phyloP scores from a whole-genome alignment of 257 asterid species.

The Solanum etuberosum region DNA sequence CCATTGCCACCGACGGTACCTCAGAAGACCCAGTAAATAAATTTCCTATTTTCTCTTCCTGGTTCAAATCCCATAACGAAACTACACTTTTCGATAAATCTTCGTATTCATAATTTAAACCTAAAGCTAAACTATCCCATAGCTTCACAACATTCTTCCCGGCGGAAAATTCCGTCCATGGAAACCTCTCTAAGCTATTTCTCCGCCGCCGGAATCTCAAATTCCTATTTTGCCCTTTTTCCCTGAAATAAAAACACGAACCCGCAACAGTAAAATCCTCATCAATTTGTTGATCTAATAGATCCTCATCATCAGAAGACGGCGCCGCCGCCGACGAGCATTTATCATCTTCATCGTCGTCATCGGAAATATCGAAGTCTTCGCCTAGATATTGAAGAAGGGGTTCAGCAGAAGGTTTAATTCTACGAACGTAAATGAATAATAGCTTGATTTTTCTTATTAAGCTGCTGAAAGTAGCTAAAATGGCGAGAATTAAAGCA shows the following conservation, averaged over 20 bases:
- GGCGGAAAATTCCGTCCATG: slow-evolving; percentile 41
- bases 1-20: slow-evolving; percentile 9
- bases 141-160: slow-evolving; percentile 76
- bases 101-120: slow-evolving; percentile 11
- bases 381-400: slow-evolving; percentile 21
- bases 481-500: slow-evolving; percentile 59
- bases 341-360: slow-evolving; percentile 10
- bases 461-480: slow-evolving; percentile 65
- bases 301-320: slow-evolving; percentile 29
- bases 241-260: slow-evolving; percentile 7
- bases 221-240: slow-evolving; percentile 19
- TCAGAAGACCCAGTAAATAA: not conserved
- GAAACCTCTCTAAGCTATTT: slow-evolving; percentile 8
- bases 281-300: slow-evolving; percentile 4
- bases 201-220: slow-evolving; percentile 25
- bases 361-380: slow-evolving; percentile 47
- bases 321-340: slow-evolving; percentile 8
- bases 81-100: slow-evolving; percentile 25
- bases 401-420: slow-evolving; percentile 36
- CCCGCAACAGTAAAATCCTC: slow-evolving; percentile 45
- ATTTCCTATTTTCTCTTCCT: not conserved
- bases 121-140: slow-evolving; percentile 46
- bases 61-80: slow-evolving; percentile 38
- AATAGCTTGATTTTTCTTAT: slow-evolving; percentile 41
- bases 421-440: slow-evolving; percentile 29